These are phyloP conservation scores for Craspedostauros australis DNA, from an alignment of 108 stramenopile genomes.

Conservation along the genomic window DNA sequence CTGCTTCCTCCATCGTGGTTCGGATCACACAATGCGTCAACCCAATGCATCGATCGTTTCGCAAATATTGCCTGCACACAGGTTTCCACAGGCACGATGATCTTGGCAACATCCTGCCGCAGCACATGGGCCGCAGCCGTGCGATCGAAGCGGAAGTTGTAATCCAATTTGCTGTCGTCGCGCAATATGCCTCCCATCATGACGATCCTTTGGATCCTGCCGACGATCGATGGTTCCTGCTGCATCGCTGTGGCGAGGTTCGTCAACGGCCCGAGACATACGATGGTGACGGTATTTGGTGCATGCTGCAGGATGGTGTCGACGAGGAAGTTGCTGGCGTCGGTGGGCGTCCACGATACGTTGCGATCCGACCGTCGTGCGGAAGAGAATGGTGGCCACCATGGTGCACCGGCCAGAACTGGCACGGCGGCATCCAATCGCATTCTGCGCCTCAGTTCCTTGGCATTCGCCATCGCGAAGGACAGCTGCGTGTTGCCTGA, in stretches of 20 bases:
- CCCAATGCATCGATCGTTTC: background rate
- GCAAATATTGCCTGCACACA: slow-evolving; percentile 2
- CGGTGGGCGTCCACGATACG: slow-evolving; percentile 3
- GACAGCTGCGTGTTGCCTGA: slow-evolving; percentile 8
- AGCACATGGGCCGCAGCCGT: slow-evolving; percentile 3
- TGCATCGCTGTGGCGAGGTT: slow-evolving; percentile 14
- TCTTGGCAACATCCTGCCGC: slow-evolving; percentile 6
- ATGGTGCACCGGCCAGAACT: slow-evolving; percentile 4
- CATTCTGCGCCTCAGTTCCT: background rate
- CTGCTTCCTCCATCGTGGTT: background rate
- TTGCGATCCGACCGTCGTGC: slow-evolving; percentile 1
- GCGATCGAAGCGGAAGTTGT: slow-evolving; percentile 18
- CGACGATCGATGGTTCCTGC: background rate
- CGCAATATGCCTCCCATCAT: slow-evolving; percentile 22
- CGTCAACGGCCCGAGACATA: slow-evolving; percentile 18
- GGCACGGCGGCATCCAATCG: background rate
- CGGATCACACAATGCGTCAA: background rate
- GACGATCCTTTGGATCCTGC: slow-evolving; percentile 2
- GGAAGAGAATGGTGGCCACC: slow-evolving; percentile 1
- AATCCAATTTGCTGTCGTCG: slow-evolving; percentile 2
- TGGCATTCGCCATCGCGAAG: slow-evolving; percentile 4
- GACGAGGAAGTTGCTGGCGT: background rate
- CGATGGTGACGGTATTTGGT: slow-evolving; percentile 4
- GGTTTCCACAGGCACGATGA: slow-evolving; percentile 3
- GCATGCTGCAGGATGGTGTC: background rate